Evolutionary conservation across 2,329 filamentous ascomycete species (phyloP).

Genomic region (Drechslera avenae): DNA sequence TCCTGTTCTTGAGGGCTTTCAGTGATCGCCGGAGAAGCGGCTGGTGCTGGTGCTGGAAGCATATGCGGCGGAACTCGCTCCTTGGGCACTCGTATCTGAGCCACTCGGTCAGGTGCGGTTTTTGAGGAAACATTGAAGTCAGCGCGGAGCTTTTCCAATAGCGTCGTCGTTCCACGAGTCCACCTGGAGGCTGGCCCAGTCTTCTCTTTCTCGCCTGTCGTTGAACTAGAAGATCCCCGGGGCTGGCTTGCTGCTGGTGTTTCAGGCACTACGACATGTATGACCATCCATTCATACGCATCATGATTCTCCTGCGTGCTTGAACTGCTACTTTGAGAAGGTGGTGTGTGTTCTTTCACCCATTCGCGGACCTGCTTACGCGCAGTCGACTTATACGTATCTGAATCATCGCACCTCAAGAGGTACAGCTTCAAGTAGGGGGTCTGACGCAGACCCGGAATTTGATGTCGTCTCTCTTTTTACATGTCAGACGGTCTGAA

Average conservation of each 20-base stretch:
- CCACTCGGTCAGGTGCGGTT: conserved; percentile 73
- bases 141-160: conserved; percentile 85
- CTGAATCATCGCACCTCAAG: conserved; percentile 92
- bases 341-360: conserved; percentile 75
- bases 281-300: conserved; percentile 91
- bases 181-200: conserved; percentile 70
- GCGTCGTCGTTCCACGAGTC: conserved; percentile 77
- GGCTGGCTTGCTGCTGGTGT: conserved; percentile 80
- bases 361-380: conserved; percentile 84
- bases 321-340: conserved; percentile 59
- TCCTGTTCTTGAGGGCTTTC: conserved; percentile 80
- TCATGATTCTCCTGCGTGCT: conserved; percentile 89
- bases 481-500: conserved; percentile 27
- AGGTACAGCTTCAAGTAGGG: conserved; percentile 92
- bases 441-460: conserved; percentile 88
- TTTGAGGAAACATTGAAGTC: conserved; percentile 88
- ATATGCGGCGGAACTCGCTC: conserved; percentile 53
- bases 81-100: conserved; percentile 78
- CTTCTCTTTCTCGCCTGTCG: conserved; percentile 68
- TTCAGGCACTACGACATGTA: conserved; percentile 91
- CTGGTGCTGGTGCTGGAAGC: conserved; percentile 50
- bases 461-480: conserved; percentile 81
- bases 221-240: conserved; percentile 58
- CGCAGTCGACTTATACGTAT: conserved; percentile 82
- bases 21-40: conserved; percentile 38